Conservation (phyloP, 176 grass and related monocot species). For the Avena atlantica region DNA sequence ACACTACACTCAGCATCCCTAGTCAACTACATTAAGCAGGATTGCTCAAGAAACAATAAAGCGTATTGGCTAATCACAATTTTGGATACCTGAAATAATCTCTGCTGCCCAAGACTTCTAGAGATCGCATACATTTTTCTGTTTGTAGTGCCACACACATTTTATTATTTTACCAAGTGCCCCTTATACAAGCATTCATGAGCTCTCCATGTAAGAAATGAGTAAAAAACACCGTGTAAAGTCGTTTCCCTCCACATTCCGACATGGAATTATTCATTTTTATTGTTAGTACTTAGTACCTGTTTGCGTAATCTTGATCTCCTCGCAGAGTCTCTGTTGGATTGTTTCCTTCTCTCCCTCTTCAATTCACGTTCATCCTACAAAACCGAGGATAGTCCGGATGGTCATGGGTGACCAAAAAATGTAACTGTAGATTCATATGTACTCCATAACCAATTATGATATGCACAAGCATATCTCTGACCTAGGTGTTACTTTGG, state of each 20-base stretch:
- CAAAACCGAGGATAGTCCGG: slow-evolving; percentile 30
- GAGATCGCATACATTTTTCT: neutral
- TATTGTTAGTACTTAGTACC: slow-evolving; percentile 36
- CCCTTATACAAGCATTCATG: neutral
- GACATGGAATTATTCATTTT: slow-evolving; percentile 14
- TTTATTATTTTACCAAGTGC: slow-evolving; percentile 5
- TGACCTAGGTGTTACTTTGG: neutral
- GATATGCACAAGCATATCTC: slow-evolving; percentile 2
- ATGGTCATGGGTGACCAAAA: neutral
- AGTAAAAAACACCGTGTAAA: neutral
- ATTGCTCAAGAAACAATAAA: neutral
- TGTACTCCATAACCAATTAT: neutral
- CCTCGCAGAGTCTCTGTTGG: slow-evolving; percentile 90
- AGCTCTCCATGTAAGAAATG: neutral
- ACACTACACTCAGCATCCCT: neutral
- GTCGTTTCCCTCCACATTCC: neutral
- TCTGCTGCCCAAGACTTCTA: neutral
- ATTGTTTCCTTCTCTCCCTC: slow-evolving; percentile 91
- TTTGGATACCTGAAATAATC: neutral
- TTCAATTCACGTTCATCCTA: slow-evolving; percentile 80
- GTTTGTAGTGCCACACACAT: neutral
- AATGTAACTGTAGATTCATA: neutral
- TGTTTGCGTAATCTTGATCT: slow-evolving; percentile 90
- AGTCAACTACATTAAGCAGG: neutral
- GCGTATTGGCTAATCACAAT: neutral